Evolutionary conservation across 208 protist species (phyloP), one percentile per base, ranked within the genome.

Genomic region (Perkinsela sp.): DNA sequence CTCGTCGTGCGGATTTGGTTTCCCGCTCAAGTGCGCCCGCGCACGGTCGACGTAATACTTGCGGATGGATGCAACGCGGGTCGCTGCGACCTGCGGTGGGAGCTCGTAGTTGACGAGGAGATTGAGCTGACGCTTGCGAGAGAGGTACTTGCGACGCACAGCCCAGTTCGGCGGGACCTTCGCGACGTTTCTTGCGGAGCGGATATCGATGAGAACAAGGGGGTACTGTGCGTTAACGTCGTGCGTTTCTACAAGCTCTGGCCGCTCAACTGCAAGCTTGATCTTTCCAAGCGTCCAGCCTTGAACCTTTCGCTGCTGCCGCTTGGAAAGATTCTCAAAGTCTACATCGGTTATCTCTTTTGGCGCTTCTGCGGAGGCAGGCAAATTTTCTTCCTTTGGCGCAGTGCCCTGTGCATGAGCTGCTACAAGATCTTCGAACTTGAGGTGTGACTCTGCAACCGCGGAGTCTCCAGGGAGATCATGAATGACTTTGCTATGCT

Each of bases 141-240:
- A 76, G 22, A 99, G 78, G 74, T 97, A 99, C 57, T 96, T 93
- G 30, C 95, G 85, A 76, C 98, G 97, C 71, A 94, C 80, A 67
- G 74, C 77, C 96, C 97, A 99, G 82, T 99, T 96, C 30, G 77
- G 73, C n/a, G 96, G 95, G 70, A 99, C 96, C 1, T 93, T 87
- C 22, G 99, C 91, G 31, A 74, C 87, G 67, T 78, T 75, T 29
- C 74, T 75, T 40, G 87, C 80, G 66, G 90, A 74, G 78, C 98
- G 98, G 57, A 99, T 74, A 1, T 81, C 70, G 13, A 98, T 87
- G 0, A 98, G 93, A 48, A 97, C 86, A 67, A 82, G 70, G 1
- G 96, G 95, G 77, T 99, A 94, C 16, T 79, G 70, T 6, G 94
- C 78, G 71, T 93, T 97, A 32, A 92, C 88, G 75, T 99, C 96